Percentiles rank a stretch among this genome's conserved stretches.
Conservation (phyloP, 768 basidiomycete genomes). For the Butyriboletus loyo region DNA sequence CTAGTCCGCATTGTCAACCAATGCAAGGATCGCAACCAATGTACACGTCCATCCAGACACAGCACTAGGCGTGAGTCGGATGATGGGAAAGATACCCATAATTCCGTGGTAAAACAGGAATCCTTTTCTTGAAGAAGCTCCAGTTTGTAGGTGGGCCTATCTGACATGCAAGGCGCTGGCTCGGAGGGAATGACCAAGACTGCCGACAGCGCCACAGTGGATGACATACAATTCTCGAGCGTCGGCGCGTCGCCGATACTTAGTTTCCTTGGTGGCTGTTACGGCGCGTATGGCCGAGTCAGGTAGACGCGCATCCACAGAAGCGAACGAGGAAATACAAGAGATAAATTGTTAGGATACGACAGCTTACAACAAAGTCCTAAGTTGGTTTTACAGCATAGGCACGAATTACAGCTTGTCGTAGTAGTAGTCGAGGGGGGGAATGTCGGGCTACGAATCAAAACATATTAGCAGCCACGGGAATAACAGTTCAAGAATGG, state of each 20-base stretch:
- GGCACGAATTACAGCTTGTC: constrained; percentile 70
- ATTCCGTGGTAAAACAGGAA: neutral
- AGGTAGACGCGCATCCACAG: neutral
- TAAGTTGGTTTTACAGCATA: constrained; percentile 3
- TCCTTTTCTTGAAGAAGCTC: neutral
- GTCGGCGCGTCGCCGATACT: neutral
- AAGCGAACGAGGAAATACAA: constrained; percentile 10
- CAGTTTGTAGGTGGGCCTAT: neutral
- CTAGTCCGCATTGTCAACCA: neutral
- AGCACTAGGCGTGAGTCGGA: neutral
- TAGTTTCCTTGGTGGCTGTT: neutral
- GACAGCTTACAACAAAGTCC: constrained; percentile 16
- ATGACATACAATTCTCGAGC: neutral
- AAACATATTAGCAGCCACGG: constrained; percentile 9
- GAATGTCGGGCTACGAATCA: constrained; percentile 71
- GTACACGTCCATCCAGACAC: neutral
- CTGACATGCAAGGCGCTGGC: neutral
- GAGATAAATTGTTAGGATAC: constrained; percentile 14
- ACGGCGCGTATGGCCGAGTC: too few relatives aligned
- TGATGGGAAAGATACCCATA: neutral
- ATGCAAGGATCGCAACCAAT: neutral
- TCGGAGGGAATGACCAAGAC: neutral
- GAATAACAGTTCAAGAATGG: neutral
- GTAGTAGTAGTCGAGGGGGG: constrained; percentile 85
- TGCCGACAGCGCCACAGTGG: neutral